These are phyloP conservation scores for Zoysia japonica DNA, from an alignment of 176 grass and related monocot genomes.

Conservation along the genomic window DNA sequence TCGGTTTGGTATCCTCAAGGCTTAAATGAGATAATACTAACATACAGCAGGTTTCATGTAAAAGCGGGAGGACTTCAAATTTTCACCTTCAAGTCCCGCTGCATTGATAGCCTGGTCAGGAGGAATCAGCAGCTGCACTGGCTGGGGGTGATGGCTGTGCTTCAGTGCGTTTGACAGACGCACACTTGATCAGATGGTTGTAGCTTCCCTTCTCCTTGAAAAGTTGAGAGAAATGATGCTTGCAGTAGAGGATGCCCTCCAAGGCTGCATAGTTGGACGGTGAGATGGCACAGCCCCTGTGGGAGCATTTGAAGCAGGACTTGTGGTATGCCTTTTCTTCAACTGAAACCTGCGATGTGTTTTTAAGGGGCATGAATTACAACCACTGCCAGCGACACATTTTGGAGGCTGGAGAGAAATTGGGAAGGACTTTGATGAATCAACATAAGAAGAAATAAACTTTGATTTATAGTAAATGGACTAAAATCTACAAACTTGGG, in stretches of 20 bases:
- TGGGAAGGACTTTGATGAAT: background rate
- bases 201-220: constrained; percentile 99
- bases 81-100: constrained; percentile 13
- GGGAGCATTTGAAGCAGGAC: constrained; percentile 94
- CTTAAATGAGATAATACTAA: constrained; percentile 7
- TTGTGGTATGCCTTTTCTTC: constrained; percentile 90
- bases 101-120: constrained; percentile 15
- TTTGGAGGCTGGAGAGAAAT: background rate
- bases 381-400: constrained; percentile 8
- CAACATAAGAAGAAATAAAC: background rate
- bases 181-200: constrained; percentile 88
- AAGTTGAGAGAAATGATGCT: constrained; percentile 98
- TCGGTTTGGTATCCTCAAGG: constrained; percentile 19
- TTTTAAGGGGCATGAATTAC: background rate
- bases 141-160: constrained; percentile 43
- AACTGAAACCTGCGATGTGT: constrained; percentile 73
- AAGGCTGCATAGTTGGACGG: constrained; percentile 94
- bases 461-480: no score
- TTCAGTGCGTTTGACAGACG: constrained; percentile 59
- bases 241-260: constrained; percentile 97
- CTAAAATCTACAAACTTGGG: no score
- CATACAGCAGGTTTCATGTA: constrained; percentile 42
- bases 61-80: constrained; percentile 34
- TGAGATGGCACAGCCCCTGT: constrained; percentile 85
- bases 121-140: constrained; percentile 39